Conservation (phyloP, 495 filamentous ascomycete species). For the Geoglossum glabrum region DNA sequence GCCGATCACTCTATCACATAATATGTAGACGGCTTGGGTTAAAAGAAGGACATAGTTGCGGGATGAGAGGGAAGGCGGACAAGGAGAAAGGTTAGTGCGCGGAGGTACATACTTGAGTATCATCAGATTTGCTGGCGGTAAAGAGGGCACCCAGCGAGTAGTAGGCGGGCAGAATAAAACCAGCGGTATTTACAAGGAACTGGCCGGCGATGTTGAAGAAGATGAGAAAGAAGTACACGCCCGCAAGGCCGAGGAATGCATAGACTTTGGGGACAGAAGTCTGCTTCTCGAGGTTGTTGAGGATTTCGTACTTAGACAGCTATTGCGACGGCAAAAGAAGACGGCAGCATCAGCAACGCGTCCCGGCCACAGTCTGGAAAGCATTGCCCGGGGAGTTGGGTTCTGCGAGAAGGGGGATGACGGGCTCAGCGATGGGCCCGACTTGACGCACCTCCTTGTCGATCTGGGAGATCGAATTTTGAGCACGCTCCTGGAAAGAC, state of each 20-base stretch:
- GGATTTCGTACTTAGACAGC: constrained; percentile 88
- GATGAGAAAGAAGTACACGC: constrained; percentile 92
- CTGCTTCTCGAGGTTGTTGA: constrained; percentile 95
- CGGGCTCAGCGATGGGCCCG: constrained; percentile 9
- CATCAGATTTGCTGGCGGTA: constrained; percentile 58
- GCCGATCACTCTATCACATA: neutral
- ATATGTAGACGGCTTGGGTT: neutral
- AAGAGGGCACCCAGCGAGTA: constrained; percentile 88
- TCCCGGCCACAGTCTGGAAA: neutral
- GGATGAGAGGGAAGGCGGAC: neutral
- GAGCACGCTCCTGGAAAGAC: constrained; percentile 82
- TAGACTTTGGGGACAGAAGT: constrained; percentile 92
- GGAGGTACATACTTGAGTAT: constrained; percentile 49
- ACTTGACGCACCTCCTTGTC: constrained; percentile 84
- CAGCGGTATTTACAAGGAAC: constrained; percentile 89
- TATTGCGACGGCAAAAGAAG: constrained; percentile 18
- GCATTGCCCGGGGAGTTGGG: too few relatives aligned
- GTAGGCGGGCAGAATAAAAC: constrained; percentile 86
- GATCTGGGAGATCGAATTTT: constrained; percentile 74
- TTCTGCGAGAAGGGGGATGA: neutral
- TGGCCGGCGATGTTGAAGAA: constrained; percentile 98
- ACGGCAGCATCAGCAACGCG: neutral
- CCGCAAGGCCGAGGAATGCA: constrained; percentile 63
- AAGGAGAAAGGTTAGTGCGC: neutral
- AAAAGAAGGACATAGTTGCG: neutral